These are phyloP conservation scores for Prillingera fragicola DNA, from an alignment of 1,284 basidiomycete species.

Conservation along the genomic window DNA sequence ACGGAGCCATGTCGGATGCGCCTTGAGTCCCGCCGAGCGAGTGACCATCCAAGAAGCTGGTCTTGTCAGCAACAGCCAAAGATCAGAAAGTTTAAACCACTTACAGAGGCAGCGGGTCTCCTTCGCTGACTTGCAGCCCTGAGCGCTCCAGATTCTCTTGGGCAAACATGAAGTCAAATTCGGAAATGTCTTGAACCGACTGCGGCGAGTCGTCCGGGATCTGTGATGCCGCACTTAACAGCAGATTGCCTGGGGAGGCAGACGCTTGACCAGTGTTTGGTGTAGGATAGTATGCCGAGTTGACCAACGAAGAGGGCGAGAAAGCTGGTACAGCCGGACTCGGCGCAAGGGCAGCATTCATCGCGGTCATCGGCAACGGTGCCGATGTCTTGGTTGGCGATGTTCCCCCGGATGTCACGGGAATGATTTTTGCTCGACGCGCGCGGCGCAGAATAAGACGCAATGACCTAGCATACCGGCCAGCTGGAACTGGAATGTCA, in stretches of 20 bases:
- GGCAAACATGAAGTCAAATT: conserved; percentile 47
- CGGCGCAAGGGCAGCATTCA: background rate
- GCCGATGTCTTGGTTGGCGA: conserved; percentile 9
- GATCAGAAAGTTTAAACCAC: conserved; percentile 5
- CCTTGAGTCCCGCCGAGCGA: conserved; percentile 33
- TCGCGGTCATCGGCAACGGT: conserved; percentile 14
- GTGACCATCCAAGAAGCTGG: conserved; percentile 46
- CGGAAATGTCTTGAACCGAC: conserved; percentile 37
- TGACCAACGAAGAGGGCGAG: conserved; percentile 17
- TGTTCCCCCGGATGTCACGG: conserved; percentile 35
- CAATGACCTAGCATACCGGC: conserved; percentile 78
- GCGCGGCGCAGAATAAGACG: conserved; percentile 79
- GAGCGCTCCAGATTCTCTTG: conserved; percentile 45
- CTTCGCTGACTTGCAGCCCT: conserved; percentile 40
- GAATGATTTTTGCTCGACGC: conserved; percentile 59
- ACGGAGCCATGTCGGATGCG: conserved; percentile 36
- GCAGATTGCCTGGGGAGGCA: conserved; percentile 19
- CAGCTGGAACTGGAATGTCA: conserved; percentile 64
- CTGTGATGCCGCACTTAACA: conserved; percentile 26
- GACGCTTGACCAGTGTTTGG: conserved; percentile 4
- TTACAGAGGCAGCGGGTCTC: conserved; percentile 43
- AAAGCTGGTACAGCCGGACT: conserved; percentile 3
- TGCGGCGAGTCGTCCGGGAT: conserved; percentile 44
- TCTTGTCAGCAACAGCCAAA: background rate
- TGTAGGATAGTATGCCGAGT: conserved; percentile 19